phyloP scores from a whole-genome alignment of 345 rosid genomes.

The Ceriops tagal region DNA sequence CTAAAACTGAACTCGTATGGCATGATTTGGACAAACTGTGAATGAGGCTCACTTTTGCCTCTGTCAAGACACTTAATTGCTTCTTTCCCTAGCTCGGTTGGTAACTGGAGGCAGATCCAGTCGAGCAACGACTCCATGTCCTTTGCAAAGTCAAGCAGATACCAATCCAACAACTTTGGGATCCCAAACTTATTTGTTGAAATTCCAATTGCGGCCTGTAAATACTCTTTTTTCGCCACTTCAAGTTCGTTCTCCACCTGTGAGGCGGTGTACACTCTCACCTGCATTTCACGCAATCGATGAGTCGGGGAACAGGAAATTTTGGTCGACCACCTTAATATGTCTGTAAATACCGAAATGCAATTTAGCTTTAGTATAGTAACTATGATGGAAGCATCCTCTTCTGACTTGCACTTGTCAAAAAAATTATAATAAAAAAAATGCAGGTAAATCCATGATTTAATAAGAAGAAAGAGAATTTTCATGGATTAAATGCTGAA shows the following conservation, averaged over 20 bases:
- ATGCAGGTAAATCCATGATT: no score
- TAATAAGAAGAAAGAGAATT: no score
- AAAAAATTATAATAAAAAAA: no score
- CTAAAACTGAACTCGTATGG: slow-evolving; percentile 75
- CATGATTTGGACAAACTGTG: slow-evolving; percentile 49
- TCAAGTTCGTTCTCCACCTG: slow-evolving; percentile 65
- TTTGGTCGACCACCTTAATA: neutral
- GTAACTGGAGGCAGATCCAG: slow-evolving; percentile 85
- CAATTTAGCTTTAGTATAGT: no score
- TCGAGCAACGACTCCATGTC: slow-evolving; percentile 74
- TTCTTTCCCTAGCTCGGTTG: slow-evolving; percentile 62
- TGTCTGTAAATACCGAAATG: no score
- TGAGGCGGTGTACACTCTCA: slow-evolving; percentile 62
- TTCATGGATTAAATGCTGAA: no score
- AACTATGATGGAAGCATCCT: no score
- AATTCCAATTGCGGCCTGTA: slow-evolving; percentile 71
- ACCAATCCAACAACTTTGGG: slow-evolving; percentile 78
- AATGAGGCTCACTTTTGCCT: slow-evolving; percentile 40
- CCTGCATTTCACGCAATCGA: slow-evolving; percentile 37
- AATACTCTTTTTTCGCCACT: slow-evolving; percentile 65
- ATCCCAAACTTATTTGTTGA: slow-evolving; percentile 51
- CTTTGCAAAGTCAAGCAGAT: slow-evolving; percentile 78
- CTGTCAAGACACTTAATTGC: slow-evolving; percentile 64
- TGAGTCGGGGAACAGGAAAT: slow-evolving; percentile 16
- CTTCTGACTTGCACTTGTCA: no score